Evolutionary conservation across 768 basidiomycete species (phyloP).

Genomic region (Pisolithus orientalis): DNA sequence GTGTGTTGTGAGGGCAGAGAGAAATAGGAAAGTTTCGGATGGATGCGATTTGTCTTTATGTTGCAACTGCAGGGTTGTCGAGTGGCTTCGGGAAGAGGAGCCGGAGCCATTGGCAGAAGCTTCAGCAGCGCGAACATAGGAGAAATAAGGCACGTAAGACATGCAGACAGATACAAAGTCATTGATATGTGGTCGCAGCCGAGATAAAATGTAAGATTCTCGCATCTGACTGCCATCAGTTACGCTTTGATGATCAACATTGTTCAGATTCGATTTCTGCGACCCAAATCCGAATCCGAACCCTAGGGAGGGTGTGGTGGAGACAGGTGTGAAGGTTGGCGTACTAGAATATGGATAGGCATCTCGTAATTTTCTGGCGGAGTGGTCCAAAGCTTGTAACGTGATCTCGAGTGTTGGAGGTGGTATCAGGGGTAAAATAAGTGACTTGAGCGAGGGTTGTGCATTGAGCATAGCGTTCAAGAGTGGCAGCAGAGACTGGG

Average conservation of each 20-base stretch:
- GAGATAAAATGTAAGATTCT: conserved; percentile 70
- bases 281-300: conserved; percentile 26
- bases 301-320: conserved; percentile 29
- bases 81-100: conserved; percentile 32
- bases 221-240: conserved; percentile 59
- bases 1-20: conserved; percentile 63
- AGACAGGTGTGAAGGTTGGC: conserved; percentile 23
- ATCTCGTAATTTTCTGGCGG: conserved; percentile 69
- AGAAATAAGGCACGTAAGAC: conserved; percentile 84
- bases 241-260: conserved; percentile 20
- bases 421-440: conserved; percentile 72
- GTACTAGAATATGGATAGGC: conserved; percentile 76
- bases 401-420: conserved; percentile 78
- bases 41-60: conserved; percentile 67
- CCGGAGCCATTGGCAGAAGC: conserved; percentile 15
- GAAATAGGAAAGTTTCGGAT: conserved; percentile 66
- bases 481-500: conserved; percentile 69
- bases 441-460: conserved; percentile 66
- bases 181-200: conserved; percentile 66
- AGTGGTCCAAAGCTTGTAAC: conserved; percentile 57
- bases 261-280: conserved; percentile 24
- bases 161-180: conserved; percentile 74
- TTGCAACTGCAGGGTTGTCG: conserved; percentile 40
- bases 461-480: conserved; percentile 59
- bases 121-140: conserved; percentile 38